Evolutionary conservation across 2,329 filamentous ascomycete species (phyloP).

Genomic region (Aspergillus bombycis): DNA sequence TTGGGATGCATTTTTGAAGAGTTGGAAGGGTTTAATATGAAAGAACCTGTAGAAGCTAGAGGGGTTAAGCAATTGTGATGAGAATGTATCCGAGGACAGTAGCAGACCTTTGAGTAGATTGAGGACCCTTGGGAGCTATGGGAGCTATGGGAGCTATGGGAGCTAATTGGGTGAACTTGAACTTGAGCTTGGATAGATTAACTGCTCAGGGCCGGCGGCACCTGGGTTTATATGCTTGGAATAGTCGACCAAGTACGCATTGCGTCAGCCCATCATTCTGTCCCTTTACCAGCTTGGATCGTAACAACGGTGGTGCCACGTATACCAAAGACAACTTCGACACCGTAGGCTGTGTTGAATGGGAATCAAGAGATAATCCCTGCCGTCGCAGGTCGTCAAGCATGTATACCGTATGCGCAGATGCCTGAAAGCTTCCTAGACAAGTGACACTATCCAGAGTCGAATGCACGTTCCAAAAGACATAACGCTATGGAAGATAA

Average conservation of each 20-base stretch:
- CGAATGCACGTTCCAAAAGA: neutral
- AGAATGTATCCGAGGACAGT: neutral
- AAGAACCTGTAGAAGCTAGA: neutral
- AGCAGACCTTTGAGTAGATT: neutral
- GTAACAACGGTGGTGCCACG: neutral
- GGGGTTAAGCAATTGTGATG: neutral
- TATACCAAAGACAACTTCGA: neutral
- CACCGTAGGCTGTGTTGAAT: neutral
- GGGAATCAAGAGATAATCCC: neutral
- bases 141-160: no score
- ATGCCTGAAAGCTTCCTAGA: neutral
- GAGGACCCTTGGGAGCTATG: neutral
- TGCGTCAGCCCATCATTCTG: neutral
- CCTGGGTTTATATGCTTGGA: slow-evolving; percentile 1
- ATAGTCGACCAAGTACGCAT: neutral
- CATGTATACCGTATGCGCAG: neutral
- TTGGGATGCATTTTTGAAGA: neutral
- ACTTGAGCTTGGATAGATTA: neutral
- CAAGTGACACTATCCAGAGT: neutral
- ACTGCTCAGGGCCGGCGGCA: neutral
- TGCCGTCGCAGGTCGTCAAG: neutral
- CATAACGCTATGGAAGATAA: neutral
- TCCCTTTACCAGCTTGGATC: no score
- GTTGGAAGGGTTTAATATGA: no score
- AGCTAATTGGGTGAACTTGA: neutral